phyloP scores from a whole-genome alignment of 75 land plant species.

The Cunninghamia lanceolata region DNA sequence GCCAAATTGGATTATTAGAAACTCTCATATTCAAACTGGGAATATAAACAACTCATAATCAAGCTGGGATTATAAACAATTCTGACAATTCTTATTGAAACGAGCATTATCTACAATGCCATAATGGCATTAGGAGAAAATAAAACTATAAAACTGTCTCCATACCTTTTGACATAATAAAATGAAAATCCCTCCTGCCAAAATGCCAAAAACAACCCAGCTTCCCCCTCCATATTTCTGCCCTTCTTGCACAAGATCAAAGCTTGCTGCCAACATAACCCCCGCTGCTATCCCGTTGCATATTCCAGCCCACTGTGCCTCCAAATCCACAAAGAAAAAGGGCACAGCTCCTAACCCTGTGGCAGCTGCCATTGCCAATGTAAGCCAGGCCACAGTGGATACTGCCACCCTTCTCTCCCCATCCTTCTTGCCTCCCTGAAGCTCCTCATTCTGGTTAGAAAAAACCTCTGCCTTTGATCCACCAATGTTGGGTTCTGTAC shows the following conservation, averaged over 20 bases:
- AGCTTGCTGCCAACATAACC: slow-evolving; percentile 98
- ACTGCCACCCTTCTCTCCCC: slow-evolving; percentile 53
- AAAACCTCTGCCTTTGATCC: neutral
- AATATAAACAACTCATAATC: neutral
- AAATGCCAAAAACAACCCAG: slow-evolving; percentile 86
- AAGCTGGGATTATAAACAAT: neutral
- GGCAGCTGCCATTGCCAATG: slow-evolving; percentile 98
- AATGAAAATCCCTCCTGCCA: slow-evolving; percentile 87
- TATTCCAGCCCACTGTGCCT: slow-evolving; percentile 90
- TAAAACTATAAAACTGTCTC: neutral
- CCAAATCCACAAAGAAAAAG: slow-evolving; percentile 92
- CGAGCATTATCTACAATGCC: neutral
- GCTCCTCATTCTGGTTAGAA: slow-evolving; percentile 8
- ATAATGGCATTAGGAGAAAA: neutral
- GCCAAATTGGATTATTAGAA: neutral
- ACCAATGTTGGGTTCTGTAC: slow-evolving; percentile 18
- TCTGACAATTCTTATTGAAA: neutral
- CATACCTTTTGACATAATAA: slow-evolving; percentile 79
- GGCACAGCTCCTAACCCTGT: slow-evolving; percentile 95
- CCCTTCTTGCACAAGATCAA: slow-evolving; percentile 96
- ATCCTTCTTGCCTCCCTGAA: slow-evolving; percentile 21
- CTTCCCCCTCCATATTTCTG: slow-evolving; percentile 78
- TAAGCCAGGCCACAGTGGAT: slow-evolving; percentile 78
- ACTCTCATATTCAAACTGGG: neutral
- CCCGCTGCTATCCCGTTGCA: slow-evolving; percentile 99